Conservation (phyloP, 345 rosid species). For the Salix arbutifolia region DNA sequence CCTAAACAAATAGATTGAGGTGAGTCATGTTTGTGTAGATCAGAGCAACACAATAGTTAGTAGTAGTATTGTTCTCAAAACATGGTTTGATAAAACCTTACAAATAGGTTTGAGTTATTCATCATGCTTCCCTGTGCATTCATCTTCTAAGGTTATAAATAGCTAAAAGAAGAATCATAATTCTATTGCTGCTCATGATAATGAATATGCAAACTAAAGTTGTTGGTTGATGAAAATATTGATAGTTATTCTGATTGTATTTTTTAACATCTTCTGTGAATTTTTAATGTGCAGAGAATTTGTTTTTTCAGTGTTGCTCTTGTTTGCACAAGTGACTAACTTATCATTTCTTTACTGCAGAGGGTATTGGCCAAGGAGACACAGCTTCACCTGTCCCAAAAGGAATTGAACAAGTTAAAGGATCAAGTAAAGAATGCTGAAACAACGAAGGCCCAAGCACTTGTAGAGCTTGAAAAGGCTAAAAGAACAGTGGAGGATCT, state of each 20-base stretch:
- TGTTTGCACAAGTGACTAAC: background rate
- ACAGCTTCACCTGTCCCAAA: conserved; percentile 78
- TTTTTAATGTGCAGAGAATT: background rate
- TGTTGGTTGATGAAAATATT: background rate
- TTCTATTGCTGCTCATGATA: background rate
- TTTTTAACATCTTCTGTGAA: background rate
- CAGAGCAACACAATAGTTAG: too few relatives aligned
- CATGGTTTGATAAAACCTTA: too few relatives aligned
- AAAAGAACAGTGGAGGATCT: conserved; percentile 67
- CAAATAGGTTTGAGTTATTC: too few relatives aligned
- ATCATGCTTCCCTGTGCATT: background rate
- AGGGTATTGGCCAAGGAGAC: conserved; percentile 75
- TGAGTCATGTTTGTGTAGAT: too few relatives aligned
- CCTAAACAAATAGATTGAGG: too few relatives aligned
- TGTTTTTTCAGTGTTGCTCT: background rate
- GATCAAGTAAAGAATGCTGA: conserved; percentile 76
- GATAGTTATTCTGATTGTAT: background rate
- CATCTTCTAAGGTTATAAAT: background rate
- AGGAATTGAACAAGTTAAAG: conserved; percentile 67
- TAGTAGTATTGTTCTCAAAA: too few relatives aligned
- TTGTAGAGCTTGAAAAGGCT: conserved; percentile 69
- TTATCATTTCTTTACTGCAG: conserved; percentile 34
- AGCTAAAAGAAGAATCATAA: background rate
- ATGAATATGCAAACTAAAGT: background rate
- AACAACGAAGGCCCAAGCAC: conserved; percentile 62